Evolutionary conservation across 139 green algal species (phyloP), one percentile per base, ranked within the genome.

Genomic region (Micractinium conductrix): DNA sequence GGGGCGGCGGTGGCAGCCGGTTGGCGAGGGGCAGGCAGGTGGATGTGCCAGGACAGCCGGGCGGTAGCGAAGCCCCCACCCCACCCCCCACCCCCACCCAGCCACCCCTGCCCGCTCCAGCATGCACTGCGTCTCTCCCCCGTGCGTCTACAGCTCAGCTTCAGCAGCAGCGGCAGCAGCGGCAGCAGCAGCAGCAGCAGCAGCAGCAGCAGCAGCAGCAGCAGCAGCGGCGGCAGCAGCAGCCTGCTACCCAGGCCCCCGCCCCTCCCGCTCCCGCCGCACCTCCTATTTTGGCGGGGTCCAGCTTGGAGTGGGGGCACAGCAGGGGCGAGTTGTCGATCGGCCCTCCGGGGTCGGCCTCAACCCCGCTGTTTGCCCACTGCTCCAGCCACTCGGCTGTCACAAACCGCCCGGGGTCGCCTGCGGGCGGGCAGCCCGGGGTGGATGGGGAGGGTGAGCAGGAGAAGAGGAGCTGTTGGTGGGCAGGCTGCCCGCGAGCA

Each of bases 231-330:
- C n/a, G n/a, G n/a, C n/a, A n/a, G n/a, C n/a, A n/a, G n/a, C n/a
- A n/a, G n/a, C n/a, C 68, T 30, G 9, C 38, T 14, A 42, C 14
- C 22, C 14, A 38, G 2, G 4, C 72, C 2, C 74, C 44, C 48
- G 45, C 12, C 12, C 7, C 10, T 24, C 6, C 19, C 16, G 40
- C 70, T 24, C 12, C 70, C 2, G 22, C 24, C 50, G 9, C 50
- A 81, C 84, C 67, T 26, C 62, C 19, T 6, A 85, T 43, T 76
- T 90, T 90, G 78, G 37, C 30, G 0, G 92, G 92, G 83, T 92
- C 87, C 28, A 95, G 88, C 65, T 84, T 84, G 48, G 81, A 78
- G 72, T 94, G 92, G 2, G 78, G 38, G 82, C 93, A 96, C 58
- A 91, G 72, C 74, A 96, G 88, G 21, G 73, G 35, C 1, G 60